Percentiles rank a stretch among this genome's conserved stretches.
phyloP scores from a whole-genome alignment of 2,329 filamentous ascomycete genomes.

The Clarireedia sp. region DNA sequence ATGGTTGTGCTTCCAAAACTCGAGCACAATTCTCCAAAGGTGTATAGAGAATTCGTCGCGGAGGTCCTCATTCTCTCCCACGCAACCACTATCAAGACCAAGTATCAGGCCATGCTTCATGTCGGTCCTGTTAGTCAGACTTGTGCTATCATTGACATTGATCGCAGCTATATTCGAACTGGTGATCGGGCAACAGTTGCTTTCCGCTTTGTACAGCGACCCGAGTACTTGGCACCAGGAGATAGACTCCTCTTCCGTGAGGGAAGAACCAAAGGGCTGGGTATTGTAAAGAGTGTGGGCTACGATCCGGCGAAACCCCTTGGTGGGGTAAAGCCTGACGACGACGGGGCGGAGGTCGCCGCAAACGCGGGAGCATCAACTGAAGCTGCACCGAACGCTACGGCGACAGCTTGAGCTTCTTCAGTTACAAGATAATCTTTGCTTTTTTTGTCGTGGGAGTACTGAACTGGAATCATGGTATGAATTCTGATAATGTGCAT shows the following conservation, averaged over 20 bases:
- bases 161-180: slow-evolving; percentile 88
- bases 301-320: slow-evolving; percentile 62
- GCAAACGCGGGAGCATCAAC: background rate
- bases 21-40: slow-evolving; percentile 63
- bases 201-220: slow-evolving; percentile 88
- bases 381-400: background rate
- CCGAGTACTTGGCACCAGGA: slow-evolving; percentile 83
- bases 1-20: slow-evolving; percentile 91
- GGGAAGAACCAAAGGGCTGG: slow-evolving; percentile 87
- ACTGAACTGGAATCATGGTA: background rate
- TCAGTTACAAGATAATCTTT: too few species aligned
- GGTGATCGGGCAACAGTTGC: slow-evolving; percentile 91
- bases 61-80: slow-evolving; percentile 94
- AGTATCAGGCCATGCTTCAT: slow-evolving; percentile 97
- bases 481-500: background rate
- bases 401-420: too few species aligned
- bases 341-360: background rate
- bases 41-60: slow-evolving; percentile 68
- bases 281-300: slow-evolving; percentile 85
- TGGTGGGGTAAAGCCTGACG: slow-evolving; percentile 16
- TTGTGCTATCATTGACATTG: slow-evolving; percentile 94
- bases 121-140: slow-evolving; percentile 93
- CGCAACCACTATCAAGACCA: slow-evolving; percentile 91
- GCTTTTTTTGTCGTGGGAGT: background rate
- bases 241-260: slow-evolving; percentile 90